Base-by-base conservation (phyloP, 257 asterid species). In the Primulina tabacum region DNA sequence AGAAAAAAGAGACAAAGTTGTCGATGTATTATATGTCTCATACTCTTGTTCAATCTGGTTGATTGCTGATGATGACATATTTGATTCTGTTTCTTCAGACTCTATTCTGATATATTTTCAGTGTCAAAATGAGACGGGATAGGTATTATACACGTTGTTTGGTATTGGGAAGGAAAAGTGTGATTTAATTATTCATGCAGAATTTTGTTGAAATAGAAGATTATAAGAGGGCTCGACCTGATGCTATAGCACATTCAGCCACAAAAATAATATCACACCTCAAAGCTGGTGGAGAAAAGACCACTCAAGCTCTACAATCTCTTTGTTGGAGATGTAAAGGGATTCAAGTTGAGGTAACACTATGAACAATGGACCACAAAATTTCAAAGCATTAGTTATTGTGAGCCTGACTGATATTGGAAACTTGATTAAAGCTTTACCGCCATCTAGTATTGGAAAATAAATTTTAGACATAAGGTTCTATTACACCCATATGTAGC, bases 301-400 rank as follows among this genome's bases (percentile, higher is more conserved):
- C 90, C 72, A 77, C 76, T 12, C 96, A 94, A 75, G 97, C 99
- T 67, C 87, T 94, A 68, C 88, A 86, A 81, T 89, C 99, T 55
- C 87, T 91, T 37, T 94, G 97, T 79, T 91, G 95, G 99, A 88
- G 97, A 86, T 82, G 90, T 88, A 88, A 87, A 90, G 95, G 97
- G 60, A 85, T 94, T 78, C 97, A 87, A 82, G 97, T 80, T 59
- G 96, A 94, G 97, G 99, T 94, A 93, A 73, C 62, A 68, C 63
- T 4, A 17, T 62, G 69, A 60, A 60, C 69, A 35, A 60, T 5
- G 17, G 21, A 40, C 38, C 72, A 26, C 72, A 26, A 33, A 37
- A 60, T 17, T 14, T 11, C 35, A 62, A 29, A 21, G 14, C 32
- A 20, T 61, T 62, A 20, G 12, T 67, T 76, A 43, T 59, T 34